Base-by-base conservation (phyloP, 2,329 filamentous ascomycete species). In the Nannizziopsis arthrosporioides region DNA sequence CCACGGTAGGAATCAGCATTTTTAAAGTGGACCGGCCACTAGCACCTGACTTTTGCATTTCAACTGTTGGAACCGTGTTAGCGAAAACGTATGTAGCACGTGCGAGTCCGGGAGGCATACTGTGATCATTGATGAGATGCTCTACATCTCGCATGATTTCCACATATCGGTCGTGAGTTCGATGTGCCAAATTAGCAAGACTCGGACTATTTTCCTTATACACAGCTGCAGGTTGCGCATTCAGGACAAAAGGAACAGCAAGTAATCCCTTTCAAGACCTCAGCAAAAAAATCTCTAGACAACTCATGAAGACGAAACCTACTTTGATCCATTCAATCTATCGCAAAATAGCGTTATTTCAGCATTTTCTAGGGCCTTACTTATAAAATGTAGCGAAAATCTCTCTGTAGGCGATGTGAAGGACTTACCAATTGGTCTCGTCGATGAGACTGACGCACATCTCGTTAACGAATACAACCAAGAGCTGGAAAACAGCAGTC, bases 121-220 rank as follows among this genome's bases (percentile, higher is more conserved):
- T 94, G 67, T 96, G 89, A 61, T 95, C 89, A 55, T 88, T 82
- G 57, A 98, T 84, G 68, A 98, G 83, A 48, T 78, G 74, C 67
- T 98, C 92, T 1, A 98, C 85, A 66, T 96, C 92, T 52, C 81
- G 77, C 78, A 96, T 86, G 59, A 96, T 95, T 66, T 98, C 90
- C 42, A 85, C 85, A 69, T 96, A 98, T 53, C 92, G 81, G 49
- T 84, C 76, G 61, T 92, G 87, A 19, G 90, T 85, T 60, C 85
- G 82, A 50, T 79, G 77, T 3, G 85, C 85, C 73, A 90, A 88
- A 50, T 81, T 76, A 39, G 76, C 71, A 44, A 90, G 76, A 48
- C 73, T 61, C 47, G 76, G 72, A 52, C 78, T 78, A 57, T 80
- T 75, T 49, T 77, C 73, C 54, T 89, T 82, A 59, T 90, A 88